Conservation (phyloP, 2,329 filamentous ascomycete species). For the Penicillium expansum region DNA sequence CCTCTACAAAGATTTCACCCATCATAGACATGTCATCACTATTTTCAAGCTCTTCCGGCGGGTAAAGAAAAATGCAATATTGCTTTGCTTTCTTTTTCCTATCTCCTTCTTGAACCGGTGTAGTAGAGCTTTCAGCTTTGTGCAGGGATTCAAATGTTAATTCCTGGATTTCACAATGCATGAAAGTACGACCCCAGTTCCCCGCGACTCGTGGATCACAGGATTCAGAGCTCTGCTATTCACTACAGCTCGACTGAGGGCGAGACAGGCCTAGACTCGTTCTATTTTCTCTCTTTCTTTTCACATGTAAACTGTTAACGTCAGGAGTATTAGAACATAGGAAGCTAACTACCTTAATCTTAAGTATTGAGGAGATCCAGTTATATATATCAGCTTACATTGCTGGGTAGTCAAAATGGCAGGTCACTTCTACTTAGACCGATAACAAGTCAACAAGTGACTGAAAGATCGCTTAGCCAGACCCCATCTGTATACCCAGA, state of each 20-base stretch:
- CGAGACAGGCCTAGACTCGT: slow-evolving; percentile 2
- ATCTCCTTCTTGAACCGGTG: neutral
- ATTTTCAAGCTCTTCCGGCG: neutral
- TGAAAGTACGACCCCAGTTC: slow-evolving; percentile 20
- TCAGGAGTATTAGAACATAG: neutral
- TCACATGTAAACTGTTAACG: neutral
- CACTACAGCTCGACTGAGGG: slow-evolving; percentile 10
- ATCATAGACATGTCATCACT: neutral
- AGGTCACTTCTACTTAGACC: neutral
- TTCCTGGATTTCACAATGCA: slow-evolving; percentile 13
- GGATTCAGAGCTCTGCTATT: slow-evolving; percentile 10
- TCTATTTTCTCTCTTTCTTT: neutral
- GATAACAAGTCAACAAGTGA: neutral
- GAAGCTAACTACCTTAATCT: neutral
- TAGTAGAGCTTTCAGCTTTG: neutral
- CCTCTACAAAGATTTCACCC: neutral
- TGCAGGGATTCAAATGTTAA: neutral
- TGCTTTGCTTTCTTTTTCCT: neutral
- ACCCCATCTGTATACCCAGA: neutral
- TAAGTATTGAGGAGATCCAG: neutral
- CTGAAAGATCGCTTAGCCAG: neutral
- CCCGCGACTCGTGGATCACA: slow-evolving; percentile 20
- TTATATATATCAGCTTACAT: neutral
- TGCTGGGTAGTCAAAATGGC: neutral
- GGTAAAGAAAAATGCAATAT: neutral